These are phyloP conservation scores for Candida neerlandica DNA, from an alignment of 1,139 yeast genomes.

Conservation along the genomic window DNA sequence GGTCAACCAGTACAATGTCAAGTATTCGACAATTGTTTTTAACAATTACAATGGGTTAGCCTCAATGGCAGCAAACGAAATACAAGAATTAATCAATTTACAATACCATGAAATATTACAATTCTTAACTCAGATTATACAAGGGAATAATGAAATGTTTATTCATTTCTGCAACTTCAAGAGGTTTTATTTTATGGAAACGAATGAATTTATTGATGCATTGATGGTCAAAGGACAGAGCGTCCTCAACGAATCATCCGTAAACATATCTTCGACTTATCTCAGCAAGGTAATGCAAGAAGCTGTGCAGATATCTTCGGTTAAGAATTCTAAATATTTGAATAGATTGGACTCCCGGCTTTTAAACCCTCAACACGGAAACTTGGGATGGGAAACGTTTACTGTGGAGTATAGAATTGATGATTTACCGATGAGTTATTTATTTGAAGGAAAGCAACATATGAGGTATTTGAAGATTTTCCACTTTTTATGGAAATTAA, in stretches of 20 bases:
- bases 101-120: conserved; percentile 63
- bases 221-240: conserved; percentile 59
- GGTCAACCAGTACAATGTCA: conserved; percentile 41
- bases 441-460: conserved; percentile 23
- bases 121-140: conserved; percentile 54
- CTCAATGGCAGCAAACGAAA: conserved; percentile 30
- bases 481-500: conserved; percentile 81
- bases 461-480: conserved; percentile 72
- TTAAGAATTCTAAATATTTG: conserved; percentile 39
- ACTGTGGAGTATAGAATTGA: conserved; percentile 76
- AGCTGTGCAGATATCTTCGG: conserved; percentile 66
- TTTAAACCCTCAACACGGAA: conserved; percentile 64
- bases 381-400: conserved; percentile 88
- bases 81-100: conserved; percentile 39
- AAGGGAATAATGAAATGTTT: conserved; percentile 46
- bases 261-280: conserved; percentile 63
- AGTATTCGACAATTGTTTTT: conserved; percentile 35
- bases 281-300: conserved; percentile 67
- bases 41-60: conserved; percentile 32
- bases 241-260: conserved; percentile 63
- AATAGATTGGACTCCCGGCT: conserved; percentile 76
- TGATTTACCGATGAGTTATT: conserved; percentile 52
- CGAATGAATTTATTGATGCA: conserved; percentile 75
- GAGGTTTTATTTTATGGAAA: conserved; percentile 67
- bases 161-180: conserved; percentile 66